A percentile compares a stretch with the other conserved stretches of the same genome.
phyloP scores from a whole-genome alignment of 1,139 yeast genomes.

The Candida tetrigidarum region DNA sequence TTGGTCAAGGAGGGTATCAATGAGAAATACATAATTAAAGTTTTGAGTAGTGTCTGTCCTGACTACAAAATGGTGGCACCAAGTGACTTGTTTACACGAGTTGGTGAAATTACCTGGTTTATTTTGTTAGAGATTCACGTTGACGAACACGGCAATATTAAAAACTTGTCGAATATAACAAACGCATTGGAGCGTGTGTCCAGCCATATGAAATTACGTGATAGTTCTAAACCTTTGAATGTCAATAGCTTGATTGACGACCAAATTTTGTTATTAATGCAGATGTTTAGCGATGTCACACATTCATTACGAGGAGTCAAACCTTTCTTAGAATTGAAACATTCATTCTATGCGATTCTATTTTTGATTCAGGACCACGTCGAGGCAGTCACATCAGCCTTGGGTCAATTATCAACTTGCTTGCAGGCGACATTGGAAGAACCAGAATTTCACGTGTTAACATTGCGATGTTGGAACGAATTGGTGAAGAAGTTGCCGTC shows the following conservation, averaged over 20 bases:
- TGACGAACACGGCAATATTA: conserved; percentile 30
- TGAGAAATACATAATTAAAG: conserved; percentile 54
- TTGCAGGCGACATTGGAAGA: conserved; percentile 79
- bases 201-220: conserved; percentile 21
- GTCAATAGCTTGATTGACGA: conserved; percentile 46
- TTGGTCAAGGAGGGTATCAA: conserved; percentile 46
- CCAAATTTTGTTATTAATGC: conserved; percentile 78
- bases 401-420: conserved; percentile 89
- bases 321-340: conserved; percentile 72
- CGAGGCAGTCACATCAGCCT: conserved; percentile 67
- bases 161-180: conserved; percentile 36
- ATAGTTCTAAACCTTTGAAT: conserved; percentile 16
- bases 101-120: conserved; percentile 50
- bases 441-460: conserved; percentile 59
- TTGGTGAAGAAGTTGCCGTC: conserved; percentile 55
- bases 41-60: conserved; percentile 59
- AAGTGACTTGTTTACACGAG: conserved; percentile 45
- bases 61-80: conserved; percentile 40
- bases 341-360: conserved; percentile 75
- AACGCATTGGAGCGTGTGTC: conserved; percentile 48
- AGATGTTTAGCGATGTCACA: conserved; percentile 74
- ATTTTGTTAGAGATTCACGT: conserved; percentile 42
- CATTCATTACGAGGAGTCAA: conserved; percentile 73
- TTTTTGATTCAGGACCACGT: conserved; percentile 68
- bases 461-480: conserved; percentile 70